Evolutionary conservation across 495 filamentous ascomycete genomes (phyloP).

Genomic region (Chaetomium tenue): DNA sequence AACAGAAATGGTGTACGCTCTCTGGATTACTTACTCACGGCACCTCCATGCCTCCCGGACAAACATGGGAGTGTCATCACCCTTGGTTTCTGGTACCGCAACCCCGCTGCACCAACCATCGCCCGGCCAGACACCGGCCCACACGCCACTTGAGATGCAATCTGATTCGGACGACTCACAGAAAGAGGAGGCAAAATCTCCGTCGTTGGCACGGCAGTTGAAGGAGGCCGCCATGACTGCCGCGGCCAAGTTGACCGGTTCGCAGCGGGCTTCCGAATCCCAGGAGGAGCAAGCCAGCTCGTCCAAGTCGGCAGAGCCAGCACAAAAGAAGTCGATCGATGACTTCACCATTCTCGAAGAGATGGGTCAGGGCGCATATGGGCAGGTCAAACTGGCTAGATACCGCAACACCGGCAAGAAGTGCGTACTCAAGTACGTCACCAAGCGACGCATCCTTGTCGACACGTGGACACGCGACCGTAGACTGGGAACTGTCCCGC

Average conservation of each 20-base stretch:
- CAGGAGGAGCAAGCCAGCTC: constrained; percentile 30
- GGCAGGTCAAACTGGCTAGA: constrained; percentile 93
- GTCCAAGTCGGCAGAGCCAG: constrained; percentile 38
- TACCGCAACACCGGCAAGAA: constrained; percentile 80
- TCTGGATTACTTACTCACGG: constrained; percentile 96
- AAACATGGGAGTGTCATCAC: constrained; percentile 56
- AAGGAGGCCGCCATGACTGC: constrained; percentile 61
- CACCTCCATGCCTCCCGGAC: constrained; percentile 74
- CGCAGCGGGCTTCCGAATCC: constrained; percentile 22
- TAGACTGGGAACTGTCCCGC: constrained; percentile 88
- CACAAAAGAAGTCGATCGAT: constrained; percentile 75
- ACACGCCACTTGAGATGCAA: constrained; percentile 52
- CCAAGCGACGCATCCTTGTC: constrained; percentile 93
- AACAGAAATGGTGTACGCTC: constrained; percentile 84
- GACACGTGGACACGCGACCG: constrained; percentile 98
- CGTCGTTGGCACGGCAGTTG: constrained; percentile 71
- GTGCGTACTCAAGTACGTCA: constrained; percentile 96
- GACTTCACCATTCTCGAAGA: constrained; percentile 95
- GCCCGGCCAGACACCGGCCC: constrained; percentile 64
- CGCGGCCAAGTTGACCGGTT: constrained; percentile 48
- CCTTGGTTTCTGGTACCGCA: constrained; percentile 56
- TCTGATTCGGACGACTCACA: constrained; percentile 48
- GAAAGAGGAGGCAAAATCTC: constrained; percentile 44
- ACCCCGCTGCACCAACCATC: constrained; percentile 73
- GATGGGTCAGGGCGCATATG: constrained; percentile 98